These are phyloP conservation scores for Lavandula angustifolia DNA, from an alignment of 257 asterid species.

Conservation along the genomic window DNA sequence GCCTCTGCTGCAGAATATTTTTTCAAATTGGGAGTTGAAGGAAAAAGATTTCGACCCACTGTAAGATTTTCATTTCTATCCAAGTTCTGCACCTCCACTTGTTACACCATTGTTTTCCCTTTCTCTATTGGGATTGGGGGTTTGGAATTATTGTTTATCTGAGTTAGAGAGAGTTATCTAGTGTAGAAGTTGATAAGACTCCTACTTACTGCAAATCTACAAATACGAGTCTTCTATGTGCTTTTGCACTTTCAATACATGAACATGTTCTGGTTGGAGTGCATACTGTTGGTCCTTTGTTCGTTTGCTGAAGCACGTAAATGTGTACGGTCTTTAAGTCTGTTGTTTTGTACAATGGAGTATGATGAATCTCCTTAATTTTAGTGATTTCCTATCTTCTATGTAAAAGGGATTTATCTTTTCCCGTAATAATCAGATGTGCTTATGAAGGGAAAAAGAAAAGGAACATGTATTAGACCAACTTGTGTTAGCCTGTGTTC, in stretches of 20 bases:
- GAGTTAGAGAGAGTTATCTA: background rate
- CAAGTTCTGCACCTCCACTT: background rate
- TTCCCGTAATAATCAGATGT: background rate
- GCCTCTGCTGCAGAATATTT: constrained; percentile 98
- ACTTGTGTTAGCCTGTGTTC: background rate
- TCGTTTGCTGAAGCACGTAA: background rate
- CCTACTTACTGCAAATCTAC: constrained; percentile 5
- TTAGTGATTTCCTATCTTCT: background rate
- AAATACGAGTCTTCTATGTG: constrained; percentile 11
- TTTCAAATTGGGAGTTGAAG: constrained; percentile 90
- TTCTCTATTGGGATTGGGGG: too few relatives aligned
- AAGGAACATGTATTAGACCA: background rate
- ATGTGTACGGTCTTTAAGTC: constrained; percentile 2
- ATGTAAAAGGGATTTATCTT: background rate
- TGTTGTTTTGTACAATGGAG: constrained; percentile 2
- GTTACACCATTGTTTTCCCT: background rate
- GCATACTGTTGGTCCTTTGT: background rate
- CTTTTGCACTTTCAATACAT: background rate
- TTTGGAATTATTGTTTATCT: too few relatives aligned
- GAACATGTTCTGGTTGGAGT: background rate
- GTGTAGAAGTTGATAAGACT: constrained; percentile 22
- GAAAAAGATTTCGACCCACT: constrained; percentile 96
- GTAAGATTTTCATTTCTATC: constrained; percentile 48
- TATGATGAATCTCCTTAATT: background rate
- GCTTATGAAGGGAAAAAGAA: background rate